Evolutionary conservation across 2,329 filamentous ascomycete species (phyloP).

Genomic region (Lecanicillium sp.): DNA sequence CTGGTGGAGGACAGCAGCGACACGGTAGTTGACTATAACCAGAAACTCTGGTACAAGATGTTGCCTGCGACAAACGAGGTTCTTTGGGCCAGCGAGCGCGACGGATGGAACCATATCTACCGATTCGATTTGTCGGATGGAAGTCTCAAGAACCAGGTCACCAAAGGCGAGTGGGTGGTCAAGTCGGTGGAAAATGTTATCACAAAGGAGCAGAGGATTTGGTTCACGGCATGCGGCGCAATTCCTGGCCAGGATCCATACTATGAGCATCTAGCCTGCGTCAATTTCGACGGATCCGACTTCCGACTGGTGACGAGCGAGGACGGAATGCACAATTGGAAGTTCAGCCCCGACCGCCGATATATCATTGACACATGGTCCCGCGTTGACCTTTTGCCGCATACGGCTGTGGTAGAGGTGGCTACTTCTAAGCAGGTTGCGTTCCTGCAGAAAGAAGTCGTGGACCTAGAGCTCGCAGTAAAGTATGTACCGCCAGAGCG

Average conservation of each 20-base stretch:
- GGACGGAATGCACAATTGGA: conserved; percentile 19
- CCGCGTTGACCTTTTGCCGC: conserved; percentile 15
- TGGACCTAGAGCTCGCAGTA: conserved; percentile 5
- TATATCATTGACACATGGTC: conserved; percentile 19
- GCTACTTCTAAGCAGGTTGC: conserved; percentile 11
- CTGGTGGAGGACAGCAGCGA: conserved; percentile 10
- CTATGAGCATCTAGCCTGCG: conserved; percentile 14
- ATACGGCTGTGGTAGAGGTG: conserved; percentile 12
- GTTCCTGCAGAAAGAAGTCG: conserved; percentile 9
- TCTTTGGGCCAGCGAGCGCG: conserved; percentile 20
- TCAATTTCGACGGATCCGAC: conserved; percentile 18
- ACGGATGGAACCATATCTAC: conserved; percentile 21
- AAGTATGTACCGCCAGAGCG: conserved; percentile 14
- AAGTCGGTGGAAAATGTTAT: conserved; percentile 13
- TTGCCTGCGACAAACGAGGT: conserved; percentile 12
- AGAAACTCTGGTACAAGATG: conserved; percentile 5
- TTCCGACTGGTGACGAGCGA: conserved; percentile 17
- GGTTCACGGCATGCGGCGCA: conserved; percentile 15
- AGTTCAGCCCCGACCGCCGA: conserved; percentile 13
- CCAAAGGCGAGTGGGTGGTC: conserved; percentile 18
- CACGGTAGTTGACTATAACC: conserved; percentile 12
- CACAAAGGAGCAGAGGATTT: conserved; percentile 11
- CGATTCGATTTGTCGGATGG: conserved; percentile 12
- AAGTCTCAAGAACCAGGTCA: conserved; percentile 14
- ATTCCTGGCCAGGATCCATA: conserved; percentile 16